Conservation (phyloP, 2,329 filamentous ascomycete genomes). For the Coniella lustricola region DNA sequence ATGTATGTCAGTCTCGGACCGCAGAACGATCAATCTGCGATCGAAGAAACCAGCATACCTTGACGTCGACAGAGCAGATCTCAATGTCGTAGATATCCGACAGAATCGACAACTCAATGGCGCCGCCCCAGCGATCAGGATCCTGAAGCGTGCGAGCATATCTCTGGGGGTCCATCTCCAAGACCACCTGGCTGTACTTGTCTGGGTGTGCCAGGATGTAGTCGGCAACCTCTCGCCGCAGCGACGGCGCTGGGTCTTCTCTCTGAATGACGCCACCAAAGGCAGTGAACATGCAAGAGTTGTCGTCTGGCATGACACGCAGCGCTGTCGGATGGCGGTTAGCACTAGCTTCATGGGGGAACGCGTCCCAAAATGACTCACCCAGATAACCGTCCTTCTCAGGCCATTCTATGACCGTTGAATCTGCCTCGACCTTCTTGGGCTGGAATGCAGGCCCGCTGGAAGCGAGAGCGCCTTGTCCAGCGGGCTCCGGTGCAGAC, state of each 20-base stretch:
- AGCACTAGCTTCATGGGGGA: slow-evolving; percentile 17
- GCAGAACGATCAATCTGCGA: not conserved
- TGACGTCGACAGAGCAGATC: slow-evolving; percentile 77
- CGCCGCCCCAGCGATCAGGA: slow-evolving; percentile 81
- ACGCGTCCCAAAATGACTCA: slow-evolving; percentile 24
- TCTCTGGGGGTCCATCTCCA: slow-evolving; percentile 63
- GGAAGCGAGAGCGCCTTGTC: slow-evolving; percentile 9
- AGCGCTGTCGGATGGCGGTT: slow-evolving; percentile 53
- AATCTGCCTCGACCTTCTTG: slow-evolving; percentile 31
- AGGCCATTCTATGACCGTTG: slow-evolving; percentile 42
- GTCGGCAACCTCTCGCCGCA: slow-evolving; percentile 71
- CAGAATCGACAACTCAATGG: slow-evolving; percentile 81
- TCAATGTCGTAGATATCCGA: slow-evolving; percentile 80
- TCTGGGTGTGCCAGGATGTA: slow-evolving; percentile 68
- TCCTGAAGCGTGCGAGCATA: slow-evolving; percentile 80
- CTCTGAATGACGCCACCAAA: slow-evolving; percentile 72
- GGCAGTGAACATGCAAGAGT: slow-evolving; percentile 88
- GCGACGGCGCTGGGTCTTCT: slow-evolving; percentile 39
- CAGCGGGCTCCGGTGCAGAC: slow-evolving; percentile 13
- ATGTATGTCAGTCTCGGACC: slow-evolving; percentile 15
- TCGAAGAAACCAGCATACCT: slow-evolving; percentile 28
- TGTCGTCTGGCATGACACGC: slow-evolving; percentile 94
- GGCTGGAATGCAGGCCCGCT: slow-evolving; percentile 23
- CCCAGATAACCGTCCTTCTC: slow-evolving; percentile 44
- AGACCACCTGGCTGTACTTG: slow-evolving; percentile 66